These are phyloP conservation scores for Mortierella sp. DNA, from an alignment of 371 early-diverging fungal species.

Conservation along the genomic window DNA sequence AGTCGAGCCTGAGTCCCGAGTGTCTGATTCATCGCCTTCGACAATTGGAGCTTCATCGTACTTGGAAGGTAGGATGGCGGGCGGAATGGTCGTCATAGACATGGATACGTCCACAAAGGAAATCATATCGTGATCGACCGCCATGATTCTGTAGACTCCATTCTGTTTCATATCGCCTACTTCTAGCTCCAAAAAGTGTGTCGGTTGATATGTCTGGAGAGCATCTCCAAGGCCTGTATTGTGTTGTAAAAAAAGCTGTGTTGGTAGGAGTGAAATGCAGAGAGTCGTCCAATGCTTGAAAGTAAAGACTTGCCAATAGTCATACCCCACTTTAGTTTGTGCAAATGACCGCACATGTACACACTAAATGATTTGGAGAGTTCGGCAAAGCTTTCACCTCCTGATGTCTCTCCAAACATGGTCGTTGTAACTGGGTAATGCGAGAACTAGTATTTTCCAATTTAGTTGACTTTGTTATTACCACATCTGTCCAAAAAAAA, in stretches of 20 bases:
- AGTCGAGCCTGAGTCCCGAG: conserved; percentile 25
- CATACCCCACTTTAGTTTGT: conserved; percentile 75
- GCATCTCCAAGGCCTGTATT: conserved; percentile 69
- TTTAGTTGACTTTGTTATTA: background rate
- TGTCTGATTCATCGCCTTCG: background rate
- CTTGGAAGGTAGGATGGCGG: conserved; percentile 43
- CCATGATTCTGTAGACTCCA: conserved; percentile 83
- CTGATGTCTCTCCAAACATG: conserved; percentile 72
- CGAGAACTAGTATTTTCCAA: conserved; percentile 58
- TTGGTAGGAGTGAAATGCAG: background rate
- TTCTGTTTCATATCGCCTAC: conserved; percentile 90
- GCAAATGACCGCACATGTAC: conserved; percentile 91
- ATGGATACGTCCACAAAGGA: conserved; percentile 81
- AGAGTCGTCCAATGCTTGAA: background rate
- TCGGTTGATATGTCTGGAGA: conserved; percentile 71
- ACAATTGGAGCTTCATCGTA: background rate
- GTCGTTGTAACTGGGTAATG: conserved; percentile 91
- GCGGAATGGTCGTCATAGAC: conserved; percentile 66
- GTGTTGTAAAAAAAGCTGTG: too few relatives aligned
- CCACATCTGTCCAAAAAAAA: background rate
- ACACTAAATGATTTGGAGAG: conserved; percentile 72
- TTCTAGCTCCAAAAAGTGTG: conserved; percentile 83
- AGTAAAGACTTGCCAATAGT: background rate
- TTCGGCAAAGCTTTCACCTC: conserved; percentile 69
- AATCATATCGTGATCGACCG: conserved; percentile 88